phyloP scores from a whole-genome alignment of 306 rosid species.

The Rosa lucieae region DNA sequence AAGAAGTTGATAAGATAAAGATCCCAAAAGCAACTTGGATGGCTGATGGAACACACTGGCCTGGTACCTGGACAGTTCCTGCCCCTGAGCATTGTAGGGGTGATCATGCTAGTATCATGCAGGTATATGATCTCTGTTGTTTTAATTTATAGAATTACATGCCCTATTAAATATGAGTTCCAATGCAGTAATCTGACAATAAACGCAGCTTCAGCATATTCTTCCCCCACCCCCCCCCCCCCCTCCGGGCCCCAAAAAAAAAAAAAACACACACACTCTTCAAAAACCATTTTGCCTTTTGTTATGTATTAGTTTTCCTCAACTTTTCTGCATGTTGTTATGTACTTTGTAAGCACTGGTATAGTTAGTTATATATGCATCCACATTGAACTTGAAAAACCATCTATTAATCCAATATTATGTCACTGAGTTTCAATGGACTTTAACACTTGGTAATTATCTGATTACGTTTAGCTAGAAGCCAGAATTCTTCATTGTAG shows the following conservation, averaged over 20 bases:
- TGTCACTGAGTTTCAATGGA: not conserved
- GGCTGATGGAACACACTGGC: slow-evolving; percentile 79
- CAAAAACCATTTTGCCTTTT: too few relatives aligned
- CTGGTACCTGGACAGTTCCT: slow-evolving; percentile 69
- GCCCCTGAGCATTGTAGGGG: slow-evolving; percentile 61
- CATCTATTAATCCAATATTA: not conserved
- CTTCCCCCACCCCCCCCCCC: too few relatives aligned
- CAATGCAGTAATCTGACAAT: not conserved
- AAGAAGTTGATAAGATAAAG: slow-evolving; percentile 44
- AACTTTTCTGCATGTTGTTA: not conserved
- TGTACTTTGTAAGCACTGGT: not conserved
- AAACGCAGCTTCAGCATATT: not conserved
- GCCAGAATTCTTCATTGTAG: not conserved
- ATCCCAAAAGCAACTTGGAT: slow-evolving; percentile 74
- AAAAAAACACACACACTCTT: not conserved
- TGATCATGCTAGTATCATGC: slow-evolving; percentile 82
- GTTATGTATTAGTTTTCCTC: not conserved
- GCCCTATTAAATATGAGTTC: not conserved
- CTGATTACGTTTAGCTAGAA: not conserved
- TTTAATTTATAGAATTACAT: not conserved
- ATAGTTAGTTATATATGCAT: not conserved
- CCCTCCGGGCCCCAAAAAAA: too few relatives aligned
- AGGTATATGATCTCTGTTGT: slow-evolving; percentile 35
- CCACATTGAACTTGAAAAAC: not conserved
- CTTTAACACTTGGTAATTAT: too few relatives aligned